These are phyloP conservation scores for Mucor racemosus DNA, from an alignment of 371 early-diverging fungal species.

Conservation along the genomic window DNA sequence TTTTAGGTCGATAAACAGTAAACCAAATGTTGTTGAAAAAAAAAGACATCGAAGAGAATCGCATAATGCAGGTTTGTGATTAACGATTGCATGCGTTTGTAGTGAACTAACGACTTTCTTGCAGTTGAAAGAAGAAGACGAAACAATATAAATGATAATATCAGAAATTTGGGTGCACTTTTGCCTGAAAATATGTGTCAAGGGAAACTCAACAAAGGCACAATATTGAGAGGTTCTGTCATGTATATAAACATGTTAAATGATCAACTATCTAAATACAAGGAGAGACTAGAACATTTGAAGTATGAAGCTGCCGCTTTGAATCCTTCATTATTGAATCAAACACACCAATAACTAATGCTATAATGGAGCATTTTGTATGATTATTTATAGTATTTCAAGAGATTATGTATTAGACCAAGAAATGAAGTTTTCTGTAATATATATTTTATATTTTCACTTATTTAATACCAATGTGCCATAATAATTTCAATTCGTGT, in stretches of 20 bases:
- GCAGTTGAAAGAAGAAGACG: constrained; percentile 25
- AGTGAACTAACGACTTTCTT: not conserved
- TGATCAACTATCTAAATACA: constrained; percentile 36
- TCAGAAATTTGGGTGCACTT: constrained; percentile 16
- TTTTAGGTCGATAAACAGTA: not conserved
- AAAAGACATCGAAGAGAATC: constrained; percentile 19
- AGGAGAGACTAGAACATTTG: constrained; percentile 35
- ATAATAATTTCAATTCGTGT: too few species aligned
- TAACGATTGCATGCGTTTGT: not conserved
- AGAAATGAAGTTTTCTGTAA: too few species aligned
- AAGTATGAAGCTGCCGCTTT: constrained; percentile 59
- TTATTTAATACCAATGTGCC: too few species aligned
- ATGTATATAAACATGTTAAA: constrained; percentile 46
- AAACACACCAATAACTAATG: too few species aligned
- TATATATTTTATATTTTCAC: too few species aligned
- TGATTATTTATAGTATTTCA: too few species aligned
- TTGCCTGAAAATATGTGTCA: constrained; percentile 26
- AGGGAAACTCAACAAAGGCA: constrained; percentile 71
- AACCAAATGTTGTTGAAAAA: not conserved
- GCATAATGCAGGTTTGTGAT: constrained; percentile 22
- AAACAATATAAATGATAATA: constrained; percentile 28
- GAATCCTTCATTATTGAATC: not conserved
- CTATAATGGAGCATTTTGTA: too few species aligned
- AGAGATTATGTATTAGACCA: too few species aligned
- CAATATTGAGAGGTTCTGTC: constrained; percentile 85